Evolutionary conservation across 352 stramenopile species (phyloP).

Genomic region (Globisporangium canariense): DNA sequence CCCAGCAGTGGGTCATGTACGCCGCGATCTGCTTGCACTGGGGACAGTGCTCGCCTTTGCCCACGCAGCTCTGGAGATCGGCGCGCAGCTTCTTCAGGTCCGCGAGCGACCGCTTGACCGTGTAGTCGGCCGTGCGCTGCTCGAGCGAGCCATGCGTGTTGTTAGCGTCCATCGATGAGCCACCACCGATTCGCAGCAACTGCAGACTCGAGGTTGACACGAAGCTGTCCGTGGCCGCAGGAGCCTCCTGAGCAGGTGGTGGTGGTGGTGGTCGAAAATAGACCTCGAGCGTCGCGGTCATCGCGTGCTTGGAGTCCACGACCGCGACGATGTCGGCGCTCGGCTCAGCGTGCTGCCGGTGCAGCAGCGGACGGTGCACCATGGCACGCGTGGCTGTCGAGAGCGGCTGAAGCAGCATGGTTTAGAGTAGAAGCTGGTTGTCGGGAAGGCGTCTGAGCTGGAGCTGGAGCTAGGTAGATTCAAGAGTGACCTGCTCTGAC

Average conservation of each 20-base stretch:
- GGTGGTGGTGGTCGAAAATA: slow-evolving; percentile 1
- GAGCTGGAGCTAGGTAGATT: background rate
- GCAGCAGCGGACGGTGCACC: slow-evolving; percentile 1
- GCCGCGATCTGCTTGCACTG: slow-evolving; percentile 12
- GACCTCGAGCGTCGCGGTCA: slow-evolving; percentile 7
- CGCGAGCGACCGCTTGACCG: slow-evolving; percentile 10
- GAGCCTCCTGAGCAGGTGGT: background rate
- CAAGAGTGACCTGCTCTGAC: background rate
- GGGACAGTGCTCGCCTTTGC: slow-evolving; percentile 13
- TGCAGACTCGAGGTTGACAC: slow-evolving; percentile 3
- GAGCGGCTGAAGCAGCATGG: slow-evolving; percentile 9
- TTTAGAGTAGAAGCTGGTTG: background rate
- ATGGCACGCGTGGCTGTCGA: background rate
- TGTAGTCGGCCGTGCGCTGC: slow-evolving; percentile 11
- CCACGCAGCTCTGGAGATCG: slow-evolving; percentile 4
- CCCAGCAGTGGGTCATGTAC: slow-evolving; percentile 15
- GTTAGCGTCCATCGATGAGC: background rate
- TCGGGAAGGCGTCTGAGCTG: background rate
- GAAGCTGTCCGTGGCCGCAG: background rate
- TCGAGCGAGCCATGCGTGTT: background rate
- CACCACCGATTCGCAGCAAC: background rate
- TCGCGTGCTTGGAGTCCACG: slow-evolving; percentile 3
- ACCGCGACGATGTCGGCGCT: slow-evolving; percentile 13
- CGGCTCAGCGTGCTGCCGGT: slow-evolving; percentile 1
- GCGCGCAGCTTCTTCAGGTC: slow-evolving; percentile 12